A percentile compares a stretch with the other conserved stretches of the same genome.
Conservation (phyloP, 2,329 filamentous ascomycete species). For the Colletotrichum tanaceti region DNA sequence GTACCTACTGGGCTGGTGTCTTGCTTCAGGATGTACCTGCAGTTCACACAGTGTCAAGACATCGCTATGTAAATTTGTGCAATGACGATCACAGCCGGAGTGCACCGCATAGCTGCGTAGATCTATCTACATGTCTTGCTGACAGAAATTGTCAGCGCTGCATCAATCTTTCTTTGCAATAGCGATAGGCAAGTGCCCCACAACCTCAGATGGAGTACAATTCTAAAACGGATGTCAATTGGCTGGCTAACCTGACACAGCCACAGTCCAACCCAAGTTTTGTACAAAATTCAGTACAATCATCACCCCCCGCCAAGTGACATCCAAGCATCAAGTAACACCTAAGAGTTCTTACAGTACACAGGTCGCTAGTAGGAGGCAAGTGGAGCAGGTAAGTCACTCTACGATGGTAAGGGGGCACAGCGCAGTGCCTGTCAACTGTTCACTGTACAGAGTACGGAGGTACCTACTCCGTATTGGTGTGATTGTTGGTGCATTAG, state of each 20-base stretch:
- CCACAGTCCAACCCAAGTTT: constrained; percentile 20
- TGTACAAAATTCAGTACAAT: not conserved
- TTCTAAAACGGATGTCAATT: not conserved
- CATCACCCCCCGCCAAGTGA: not conserved
- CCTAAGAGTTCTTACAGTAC: constrained; percentile 17
- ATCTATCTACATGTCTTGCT: too few species aligned
- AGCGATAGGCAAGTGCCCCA: not conserved
- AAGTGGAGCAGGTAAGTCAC: not conserved
- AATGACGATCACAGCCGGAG: constrained; percentile 4
- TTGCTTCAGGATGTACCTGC: not conserved
- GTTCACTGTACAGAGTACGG: too few species aligned
- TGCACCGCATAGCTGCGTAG: not conserved
- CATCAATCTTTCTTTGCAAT: not conserved
- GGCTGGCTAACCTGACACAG: constrained; percentile 22
- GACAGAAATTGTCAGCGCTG: not conserved
- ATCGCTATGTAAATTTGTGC: not conserved
- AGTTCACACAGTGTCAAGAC: not conserved
- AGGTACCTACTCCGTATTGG: too few species aligned
- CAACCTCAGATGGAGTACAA: not conserved
- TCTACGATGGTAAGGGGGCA: too few species aligned
- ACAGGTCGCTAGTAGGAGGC: constrained; percentile 19
- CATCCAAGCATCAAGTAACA: not conserved
- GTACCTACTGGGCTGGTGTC: not conserved
- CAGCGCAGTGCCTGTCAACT: too few species aligned
- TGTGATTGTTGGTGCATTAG: too few species aligned